A percentile compares a stretch with the other conserved stretches of the same genome.
Evolutionary conservation across 2,329 filamentous ascomycete genomes (phyloP).

Genomic region (Magnaporthiopsis rhizophila): DNA sequence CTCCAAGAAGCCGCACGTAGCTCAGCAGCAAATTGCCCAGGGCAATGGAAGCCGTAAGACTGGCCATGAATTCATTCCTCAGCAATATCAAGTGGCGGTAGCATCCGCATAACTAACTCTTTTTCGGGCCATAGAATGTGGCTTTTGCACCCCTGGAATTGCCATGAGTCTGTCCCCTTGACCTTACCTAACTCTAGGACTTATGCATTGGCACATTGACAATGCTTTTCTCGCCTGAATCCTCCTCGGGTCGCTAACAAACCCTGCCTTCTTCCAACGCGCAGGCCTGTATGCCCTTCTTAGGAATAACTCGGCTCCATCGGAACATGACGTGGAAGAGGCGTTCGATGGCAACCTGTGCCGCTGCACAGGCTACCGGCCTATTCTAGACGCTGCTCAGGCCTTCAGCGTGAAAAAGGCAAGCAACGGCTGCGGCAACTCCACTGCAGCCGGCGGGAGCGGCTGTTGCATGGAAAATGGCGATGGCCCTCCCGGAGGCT

Average conservation of each 20-base stretch:
- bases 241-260: not conserved
- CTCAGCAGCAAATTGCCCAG: conserved; percentile 85
- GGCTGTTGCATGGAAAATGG: conserved; percentile 68
- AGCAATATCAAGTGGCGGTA: not conserved
- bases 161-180: conserved; percentile 64
- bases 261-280: not conserved
- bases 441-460: conserved; percentile 38
- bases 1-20: conserved; percentile 76
- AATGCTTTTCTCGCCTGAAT: not conserved
- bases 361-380: conserved; percentile 88
- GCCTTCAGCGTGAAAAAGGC: conserved; percentile 61
- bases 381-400: conserved; percentile 89
- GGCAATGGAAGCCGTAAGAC: conserved; percentile 62
- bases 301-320: conserved; percentile 71
- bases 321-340: conserved; percentile 81
- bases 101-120: conserved; percentile 21
- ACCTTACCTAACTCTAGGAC: not conserved
- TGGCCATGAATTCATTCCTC: not conserved
- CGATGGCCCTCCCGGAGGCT: conserved; percentile 48
- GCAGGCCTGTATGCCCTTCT: conserved; percentile 70
- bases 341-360: conserved; percentile 96
- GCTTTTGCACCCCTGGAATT: conserved; percentile 95
- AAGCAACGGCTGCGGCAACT: conserved; percentile 38
- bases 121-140: conserved; percentile 49
- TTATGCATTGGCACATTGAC: not conserved